Evolutionary conservation across 257 asterid species (phyloP), one percentile per base, ranked within the genome.

Genomic region (Rauvolfia tetraphylla): DNA sequence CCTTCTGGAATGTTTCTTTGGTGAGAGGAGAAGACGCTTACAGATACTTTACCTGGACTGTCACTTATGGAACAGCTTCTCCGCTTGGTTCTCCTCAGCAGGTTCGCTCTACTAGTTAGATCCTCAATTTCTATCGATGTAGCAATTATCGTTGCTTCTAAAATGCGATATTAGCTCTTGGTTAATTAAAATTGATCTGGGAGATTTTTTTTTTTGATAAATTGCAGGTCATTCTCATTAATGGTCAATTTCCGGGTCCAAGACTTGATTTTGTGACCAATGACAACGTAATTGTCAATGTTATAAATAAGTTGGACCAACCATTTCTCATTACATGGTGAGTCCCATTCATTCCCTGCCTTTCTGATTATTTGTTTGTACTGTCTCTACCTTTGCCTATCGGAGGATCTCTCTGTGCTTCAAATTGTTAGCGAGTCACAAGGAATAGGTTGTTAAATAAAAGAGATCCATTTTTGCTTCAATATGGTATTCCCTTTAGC

Each of bases 191-290:
- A 29, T 42, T 27, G 70, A 12, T 20, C 22, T 33, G 29, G 49
- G 41, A 57, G 59, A 31, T 25, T 68, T 42, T 14, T 31, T 61
- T 75, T 82, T 73, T 76, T 79, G 58, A n/a, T n/a, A n/a, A 2
- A n/a, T 79, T 83, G 84, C 78, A 95, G 99, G 90, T 95, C 12
- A 93, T 93, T 63, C 96, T 95, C 77, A 91, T 95, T 75, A 93
- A 95, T 77, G 99, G 95, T 42, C 95, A 93, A 72, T 93, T 95
- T 83, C 98, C 98, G 38, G 99, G 99, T 71, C 99, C 99, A 20
- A 87, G 83, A 36, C 91, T 95, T 58, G 94, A 87, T n/a, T 59
- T 91, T 22, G 93, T 90, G 65, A 95, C 99, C 65, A 95, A 95
- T 82, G 97, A 95, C 75, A 95, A 95, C 86, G 86, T 93, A 18